Percentiles rank a stretch among this genome's conserved stretches.
Conservation (phyloP, 2,329 filamentous ascomycete species). For the Neofusicoccum kwambonambiense region DNA sequence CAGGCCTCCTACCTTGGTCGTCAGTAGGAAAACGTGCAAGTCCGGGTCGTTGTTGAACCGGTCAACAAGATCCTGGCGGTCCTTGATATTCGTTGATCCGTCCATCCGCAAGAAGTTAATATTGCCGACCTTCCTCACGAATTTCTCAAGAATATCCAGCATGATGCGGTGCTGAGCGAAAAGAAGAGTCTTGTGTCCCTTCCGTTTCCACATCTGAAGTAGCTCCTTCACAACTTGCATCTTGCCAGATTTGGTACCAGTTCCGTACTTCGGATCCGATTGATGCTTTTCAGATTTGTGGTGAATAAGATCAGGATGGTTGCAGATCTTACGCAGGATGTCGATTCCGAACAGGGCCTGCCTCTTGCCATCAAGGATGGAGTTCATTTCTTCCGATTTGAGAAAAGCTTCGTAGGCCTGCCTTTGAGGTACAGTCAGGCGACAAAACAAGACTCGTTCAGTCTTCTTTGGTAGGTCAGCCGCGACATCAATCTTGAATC, state of each 20-base stretch:
- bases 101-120: slow-evolving; percentile 90
- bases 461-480: slow-evolving; percentile 92
- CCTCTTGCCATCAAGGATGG: slow-evolving; percentile 70
- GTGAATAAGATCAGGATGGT: slow-evolving; percentile 86
- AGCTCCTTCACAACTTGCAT: slow-evolving; percentile 92
- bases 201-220: slow-evolving; percentile 81
- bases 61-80: slow-evolving; percentile 86
- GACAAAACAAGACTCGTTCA: slow-evolving; percentile 94
- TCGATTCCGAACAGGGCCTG: slow-evolving; percentile 89
- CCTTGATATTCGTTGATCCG: slow-evolving; percentile 82
- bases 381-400: slow-evolving; percentile 78
- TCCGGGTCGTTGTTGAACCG: slow-evolving; percentile 81
- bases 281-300: slow-evolving; percentile 38
- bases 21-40: slow-evolving; percentile 86
- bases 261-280: slow-evolving; percentile 62
- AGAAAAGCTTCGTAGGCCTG: slow-evolving; percentile 80
- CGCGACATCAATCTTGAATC: slow-evolving; percentile 91
- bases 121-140: slow-evolving; percentile 65
- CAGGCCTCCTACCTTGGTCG: slow-evolving; percentile 90
- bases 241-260: slow-evolving; percentile 79
- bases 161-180: slow-evolving; percentile 95
- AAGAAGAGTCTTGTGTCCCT: slow-evolving; percentile 90
- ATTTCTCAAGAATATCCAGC: slow-evolving; percentile 88
- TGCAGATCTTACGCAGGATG: slow-evolving; percentile 92
- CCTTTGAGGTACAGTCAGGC: slow-evolving; percentile 76